These are phyloP conservation scores for Phytophthora palmivora DNA, from an alignment of 352 stramenopile species.

Conservation along the genomic window DNA sequence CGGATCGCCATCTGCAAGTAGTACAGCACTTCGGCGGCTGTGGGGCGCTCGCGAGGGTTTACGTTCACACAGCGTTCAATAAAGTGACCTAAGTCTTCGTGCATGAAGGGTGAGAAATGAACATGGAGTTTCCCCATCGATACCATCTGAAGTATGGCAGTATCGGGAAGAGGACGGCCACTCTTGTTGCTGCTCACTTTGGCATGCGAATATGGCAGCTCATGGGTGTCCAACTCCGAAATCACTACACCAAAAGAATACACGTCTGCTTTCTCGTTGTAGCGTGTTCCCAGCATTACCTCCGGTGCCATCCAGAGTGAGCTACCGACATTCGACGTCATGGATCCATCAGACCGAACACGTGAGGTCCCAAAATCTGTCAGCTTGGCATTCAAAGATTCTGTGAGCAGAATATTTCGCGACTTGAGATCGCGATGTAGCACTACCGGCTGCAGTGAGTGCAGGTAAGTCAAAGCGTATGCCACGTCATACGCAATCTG, in stretches of 20 bases:
- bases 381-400: slow-evolving; percentile 48
- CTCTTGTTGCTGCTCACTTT: slow-evolving; percentile 17
- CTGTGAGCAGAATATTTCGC: slow-evolving; percentile 64
- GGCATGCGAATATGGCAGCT: slow-evolving; percentile 35
- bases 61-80: slow-evolving; percentile 33
- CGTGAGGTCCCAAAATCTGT: slow-evolving; percentile 61
- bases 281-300: slow-evolving; percentile 38
- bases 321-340: slow-evolving; percentile 41
- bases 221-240: slow-evolving; percentile 42
- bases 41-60: slow-evolving; percentile 24
- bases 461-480: slow-evolving; percentile 44
- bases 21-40: slow-evolving; percentile 40
- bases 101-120: slow-evolving; percentile 31
- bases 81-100: slow-evolving; percentile 14
- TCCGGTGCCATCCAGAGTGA: slow-evolving; percentile 53
- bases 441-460: slow-evolving; percentile 36
- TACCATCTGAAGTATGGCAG: slow-evolving; percentile 48
- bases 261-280: slow-evolving; percentile 46
- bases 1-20: slow-evolving; percentile 27
- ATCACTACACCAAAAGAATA: slow-evolving; percentile 50
- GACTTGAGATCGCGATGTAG: slow-evolving; percentile 73
- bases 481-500: slow-evolving; percentile 46
- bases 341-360: slow-evolving; percentile 31
- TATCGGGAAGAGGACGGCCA: slow-evolving; percentile 28
- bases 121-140: slow-evolving; percentile 40